Base-by-base conservation (phyloP, 768 basidiomycete genomes). In the Boletus sp. region DNA sequence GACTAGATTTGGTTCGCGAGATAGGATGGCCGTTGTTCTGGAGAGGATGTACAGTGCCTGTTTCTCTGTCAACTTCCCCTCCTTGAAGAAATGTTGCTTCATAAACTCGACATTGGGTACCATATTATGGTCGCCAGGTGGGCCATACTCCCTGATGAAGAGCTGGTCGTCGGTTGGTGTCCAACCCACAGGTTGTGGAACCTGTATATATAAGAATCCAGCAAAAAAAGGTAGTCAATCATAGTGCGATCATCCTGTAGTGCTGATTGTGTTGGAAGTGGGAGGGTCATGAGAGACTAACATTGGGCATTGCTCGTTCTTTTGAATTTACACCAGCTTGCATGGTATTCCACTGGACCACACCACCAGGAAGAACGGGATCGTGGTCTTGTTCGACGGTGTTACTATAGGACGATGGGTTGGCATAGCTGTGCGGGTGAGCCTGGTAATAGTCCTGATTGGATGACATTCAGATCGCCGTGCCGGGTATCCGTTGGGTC, bases 71-170 rank as follows among this genome's bases (percentile, higher is more conserved):
- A 97, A 68, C 17, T 89, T 75, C 0, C 94, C 94, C 68, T 96
- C 94, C 12, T 82, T 78, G 71, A 91, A 87, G 75, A 98, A 96
- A 72, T 98, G 95, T 50, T 88, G 81, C 73, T 89, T 93, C 57
- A 98, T 77, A 71, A 89, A 92, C 1, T 81, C 80, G 52, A 87
- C 81, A 67, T 93, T 91, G 18, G 92, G 89, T 59, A 84, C 83
- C 52, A 74, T 73, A 36, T 81, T 75, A 30, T 53, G 49, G 18
- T 70, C 68, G 18, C 69, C 69, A 5, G 62, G 49, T 20, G 66
- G 68, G 53, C 85, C 82, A 56, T 77, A 66, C 62, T 82, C 75
- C 42, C 70, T 61, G 54, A 79, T 62, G 71, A 82, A 94, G 73
- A 94, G 85, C 61, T 94, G 83, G 42, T 82, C 84, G 58, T 92